phyloP scores from a whole-genome alignment of 2,329 filamentous ascomycete species.

The Diplodia seriata region DNA sequence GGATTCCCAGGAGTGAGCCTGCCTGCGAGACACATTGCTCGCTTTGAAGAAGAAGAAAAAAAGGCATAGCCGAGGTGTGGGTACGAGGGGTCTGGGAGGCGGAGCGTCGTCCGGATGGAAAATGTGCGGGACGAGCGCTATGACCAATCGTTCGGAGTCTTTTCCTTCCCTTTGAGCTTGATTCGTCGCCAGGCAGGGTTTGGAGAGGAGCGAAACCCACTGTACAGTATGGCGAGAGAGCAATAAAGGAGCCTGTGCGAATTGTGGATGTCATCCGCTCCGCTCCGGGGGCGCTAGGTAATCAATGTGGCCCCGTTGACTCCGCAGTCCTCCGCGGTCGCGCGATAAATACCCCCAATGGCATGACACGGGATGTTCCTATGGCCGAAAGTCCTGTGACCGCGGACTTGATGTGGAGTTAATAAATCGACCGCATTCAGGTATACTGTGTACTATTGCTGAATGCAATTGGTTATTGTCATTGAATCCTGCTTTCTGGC shows the following conservation, averaged over 20 bases:
- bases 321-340: constrained; percentile 4
- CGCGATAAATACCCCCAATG: not conserved
- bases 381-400: not conserved
- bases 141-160: not conserved
- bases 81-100: not conserved
- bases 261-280: not conserved
- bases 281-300: not conserved
- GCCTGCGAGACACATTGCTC: not conserved
- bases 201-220: not conserved
- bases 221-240: not conserved
- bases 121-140: not conserved
- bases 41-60: not conserved
- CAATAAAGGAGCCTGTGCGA: not conserved
- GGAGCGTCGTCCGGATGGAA: constrained; percentile 3
- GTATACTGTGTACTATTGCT: constrained; percentile 7
- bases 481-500: not conserved
- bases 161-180: not conserved
- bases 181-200: not conserved
- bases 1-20: not conserved
- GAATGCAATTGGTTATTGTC: not conserved
- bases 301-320: not conserved
- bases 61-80: not conserved
- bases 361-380: constrained; percentile 16
- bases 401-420: not conserved
- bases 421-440: too few relatives aligned